Conservation (phyloP, 257 asterid genomes). For the Solanum tacnaense region DNA sequence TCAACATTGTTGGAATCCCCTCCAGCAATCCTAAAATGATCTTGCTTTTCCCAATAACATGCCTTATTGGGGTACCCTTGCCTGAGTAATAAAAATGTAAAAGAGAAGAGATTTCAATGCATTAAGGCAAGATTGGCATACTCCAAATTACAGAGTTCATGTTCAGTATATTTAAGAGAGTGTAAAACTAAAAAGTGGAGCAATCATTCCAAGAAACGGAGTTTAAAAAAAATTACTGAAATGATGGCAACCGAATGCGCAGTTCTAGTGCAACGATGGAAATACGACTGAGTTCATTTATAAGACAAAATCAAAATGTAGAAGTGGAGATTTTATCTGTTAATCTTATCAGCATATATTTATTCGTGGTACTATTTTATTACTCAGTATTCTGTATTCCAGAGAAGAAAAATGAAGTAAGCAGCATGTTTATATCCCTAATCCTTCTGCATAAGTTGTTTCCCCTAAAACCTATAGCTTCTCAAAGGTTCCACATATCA, state of each 20-base stretch:
- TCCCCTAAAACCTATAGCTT: not conserved
- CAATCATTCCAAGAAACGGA: not conserved
- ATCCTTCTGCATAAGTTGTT: not conserved
- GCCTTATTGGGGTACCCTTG: slow-evolving; percentile 63
- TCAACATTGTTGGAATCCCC: slow-evolving; percentile 85
- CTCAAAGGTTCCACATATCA: not conserved
- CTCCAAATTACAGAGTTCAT: not conserved
- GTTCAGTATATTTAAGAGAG: not conserved
- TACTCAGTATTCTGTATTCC: not conserved
- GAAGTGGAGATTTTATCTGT: not conserved
- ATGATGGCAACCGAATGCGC: not conserved
- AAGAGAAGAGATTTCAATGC: not conserved
- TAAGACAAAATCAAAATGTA: not conserved
- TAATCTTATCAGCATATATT: not conserved
- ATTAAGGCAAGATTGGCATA: not conserved
- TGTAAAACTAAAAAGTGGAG: not conserved
- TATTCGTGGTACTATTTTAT: not conserved
- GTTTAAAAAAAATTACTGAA: not conserved
- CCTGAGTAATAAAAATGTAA: slow-evolving; percentile 31
- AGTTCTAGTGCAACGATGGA: not conserved
- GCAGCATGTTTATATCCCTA: not conserved
- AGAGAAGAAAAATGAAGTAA: not conserved
- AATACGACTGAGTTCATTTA: not conserved
- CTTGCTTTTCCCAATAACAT: slow-evolving; percentile 90
- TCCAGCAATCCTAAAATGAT: slow-evolving; percentile 77